Base-by-base conservation (phyloP, 148 eudicot genomes). In the Nepenthes mirabilis region DNA sequence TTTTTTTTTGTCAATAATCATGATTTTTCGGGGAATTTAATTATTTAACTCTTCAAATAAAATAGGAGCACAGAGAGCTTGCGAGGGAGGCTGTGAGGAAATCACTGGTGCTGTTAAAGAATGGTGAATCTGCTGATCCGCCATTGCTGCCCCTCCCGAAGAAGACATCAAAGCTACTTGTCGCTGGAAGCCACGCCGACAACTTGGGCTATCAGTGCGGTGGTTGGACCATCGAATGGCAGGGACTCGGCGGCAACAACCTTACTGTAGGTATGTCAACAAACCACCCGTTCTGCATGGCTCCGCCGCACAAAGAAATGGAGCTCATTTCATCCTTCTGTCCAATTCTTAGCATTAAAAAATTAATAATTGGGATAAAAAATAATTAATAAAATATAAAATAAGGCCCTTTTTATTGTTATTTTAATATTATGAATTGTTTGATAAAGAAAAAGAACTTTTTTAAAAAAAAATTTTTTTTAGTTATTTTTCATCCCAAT, bases 141-240 rank as follows among this genome's bases (percentile, higher is more conserved):
- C 77, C 73, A 47, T 52, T 80, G 65, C 34, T 80, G 34, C 85
- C 85, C 2, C 82, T 77, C 33, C 72, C 77, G 10, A 81, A 81
- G 68, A 77, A 74, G 64, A 51, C 85, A 14, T 6, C 68, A n/a
- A 74, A 57, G 65, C 71, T 80, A 32, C 74, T 80, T 11, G 79
- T 80, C 23, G 77, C 85, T 8, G 85, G 85, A 60, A 77, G 70
- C 34, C 79, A 80, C 50, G 84, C 84, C 6, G 74, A 76, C 47
- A 65, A 80, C 52, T 59, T 80, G 33, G 84, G 84, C 11, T 33
- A 77, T 50, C 84, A 80, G 48, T 80, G 84, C 60, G 84, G 84
- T 61, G 84, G 84, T 23, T 80, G 85, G 85, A 80, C 85, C 1
- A 74, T 77, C 9, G 59, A 68, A 2, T 80, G 85, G 85, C 85